phyloP scores from a whole-genome alignment of 768 basidiomycete species.

The Lentinus tigrinus region DNA sequence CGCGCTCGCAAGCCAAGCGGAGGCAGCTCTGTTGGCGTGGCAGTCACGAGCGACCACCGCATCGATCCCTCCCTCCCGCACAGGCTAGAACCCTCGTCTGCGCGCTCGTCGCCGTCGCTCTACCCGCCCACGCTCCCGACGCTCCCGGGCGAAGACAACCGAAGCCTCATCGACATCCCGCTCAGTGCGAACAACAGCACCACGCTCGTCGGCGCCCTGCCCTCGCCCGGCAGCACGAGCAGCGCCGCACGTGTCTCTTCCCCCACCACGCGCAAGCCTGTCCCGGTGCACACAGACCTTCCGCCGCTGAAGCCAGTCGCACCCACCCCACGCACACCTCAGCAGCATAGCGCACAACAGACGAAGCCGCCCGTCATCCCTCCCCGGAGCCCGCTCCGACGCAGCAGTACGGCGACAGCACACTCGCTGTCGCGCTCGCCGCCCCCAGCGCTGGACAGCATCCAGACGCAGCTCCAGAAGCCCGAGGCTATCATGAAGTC shows the following conservation, averaged over 20 bases:
- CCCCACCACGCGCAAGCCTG: slow-evolving; percentile 9
- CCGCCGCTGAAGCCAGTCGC: slow-evolving; percentile 1
- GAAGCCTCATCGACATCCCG: slow-evolving; percentile 9
- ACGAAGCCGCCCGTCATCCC: slow-evolving; percentile 13
- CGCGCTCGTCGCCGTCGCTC: slow-evolving; percentile 15
- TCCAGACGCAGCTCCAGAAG: not conserved
- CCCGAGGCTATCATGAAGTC: not conserved
- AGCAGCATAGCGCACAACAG: not conserved
- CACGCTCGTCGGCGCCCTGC: slow-evolving; percentile 3
- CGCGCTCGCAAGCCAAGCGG: slow-evolving; percentile 7
- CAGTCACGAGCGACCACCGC: slow-evolving; percentile 11
- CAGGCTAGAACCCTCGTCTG: slow-evolving; percentile 3
- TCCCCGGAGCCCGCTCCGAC: slow-evolving; percentile 20
- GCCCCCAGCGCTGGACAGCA: not conserved
- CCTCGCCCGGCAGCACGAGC: slow-evolving; percentile 2
- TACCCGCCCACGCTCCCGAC: slow-evolving; percentile 14
- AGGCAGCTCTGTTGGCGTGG: slow-evolving; percentile 8
- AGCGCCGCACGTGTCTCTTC: slow-evolving; percentile 1
- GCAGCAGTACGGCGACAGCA: slow-evolving; percentile 1
- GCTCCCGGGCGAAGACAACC: not conserved
- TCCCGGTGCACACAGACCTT: not conserved
- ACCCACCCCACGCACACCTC: slow-evolving; percentile 1
- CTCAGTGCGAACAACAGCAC: not conserved
- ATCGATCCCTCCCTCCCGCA: not conserved
- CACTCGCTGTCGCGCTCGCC: not conserved